phyloP scores from a whole-genome alignment of 148 eudicot species.

The Selenicereus undatus region DNA sequence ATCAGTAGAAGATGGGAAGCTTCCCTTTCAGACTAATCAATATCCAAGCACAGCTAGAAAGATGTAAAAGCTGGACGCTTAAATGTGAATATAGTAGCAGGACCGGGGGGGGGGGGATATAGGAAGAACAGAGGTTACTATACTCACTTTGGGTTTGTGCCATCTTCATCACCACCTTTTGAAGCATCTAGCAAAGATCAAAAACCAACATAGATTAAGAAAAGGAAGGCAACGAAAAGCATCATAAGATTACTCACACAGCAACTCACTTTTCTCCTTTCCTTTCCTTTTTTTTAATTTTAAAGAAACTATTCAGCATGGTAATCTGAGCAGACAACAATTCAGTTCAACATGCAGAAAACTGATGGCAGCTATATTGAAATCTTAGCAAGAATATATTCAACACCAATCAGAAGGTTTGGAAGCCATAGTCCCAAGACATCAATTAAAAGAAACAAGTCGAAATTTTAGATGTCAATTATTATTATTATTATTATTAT shows the following conservation, averaged over 20 bases:
- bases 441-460: no score
- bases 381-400: no score
- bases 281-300: no score
- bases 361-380: neutral
- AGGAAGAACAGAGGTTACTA: neutral
- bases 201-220: neutral
- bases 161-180: slow-evolving; percentile 22
- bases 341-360: neutral
- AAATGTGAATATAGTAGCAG: neutral
- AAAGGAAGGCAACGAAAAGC: neutral
- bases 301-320: neutral
- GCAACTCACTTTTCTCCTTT: neutral
- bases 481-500: no score
- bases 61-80: no score
- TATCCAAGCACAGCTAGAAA: no score
- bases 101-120: neutral
- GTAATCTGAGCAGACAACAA: neutral
- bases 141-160: slow-evolving; percentile 39
- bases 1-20: neutral
- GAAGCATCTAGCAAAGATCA: slow-evolving; percentile 36
- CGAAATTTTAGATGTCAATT: no score
- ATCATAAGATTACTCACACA: neutral
- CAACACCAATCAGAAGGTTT: no score
- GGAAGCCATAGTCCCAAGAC: no score
- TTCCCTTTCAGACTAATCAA: no score